phyloP scores from a whole-genome alignment of 148 eudicot genomes.

The Heliamphora exappendiculata region DNA sequence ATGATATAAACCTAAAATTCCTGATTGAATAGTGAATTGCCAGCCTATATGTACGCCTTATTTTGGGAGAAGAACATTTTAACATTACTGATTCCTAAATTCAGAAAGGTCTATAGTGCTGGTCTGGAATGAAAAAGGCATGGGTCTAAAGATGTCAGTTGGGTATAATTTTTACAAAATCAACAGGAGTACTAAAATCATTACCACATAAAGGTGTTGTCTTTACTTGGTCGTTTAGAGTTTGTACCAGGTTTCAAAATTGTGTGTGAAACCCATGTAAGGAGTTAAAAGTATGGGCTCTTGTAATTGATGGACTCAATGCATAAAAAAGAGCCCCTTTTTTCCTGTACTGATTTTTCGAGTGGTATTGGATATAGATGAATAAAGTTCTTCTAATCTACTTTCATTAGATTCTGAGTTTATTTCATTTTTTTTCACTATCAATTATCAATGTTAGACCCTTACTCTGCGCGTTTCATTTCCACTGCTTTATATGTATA shows the following conservation, averaged over 20 bases:
- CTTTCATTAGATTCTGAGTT: not conserved
- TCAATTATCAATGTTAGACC: not conserved
- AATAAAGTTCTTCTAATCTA: not conserved
- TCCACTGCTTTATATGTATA: not conserved
- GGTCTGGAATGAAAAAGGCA: not conserved
- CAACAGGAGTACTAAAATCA: not conserved
- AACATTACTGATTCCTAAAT: not conserved
- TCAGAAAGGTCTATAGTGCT: not conserved
- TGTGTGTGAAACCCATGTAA: not conserved
- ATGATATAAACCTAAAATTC: not conserved
- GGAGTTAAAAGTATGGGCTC: not conserved
- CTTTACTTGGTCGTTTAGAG: not conserved
- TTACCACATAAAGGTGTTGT: not conserved
- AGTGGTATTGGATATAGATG: not conserved
- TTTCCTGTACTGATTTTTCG: not conserved
- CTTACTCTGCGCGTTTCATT: not conserved
- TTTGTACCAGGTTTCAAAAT: not conserved
- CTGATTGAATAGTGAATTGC: not conserved
- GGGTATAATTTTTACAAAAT: not conserved
- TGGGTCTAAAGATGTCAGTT: not conserved
- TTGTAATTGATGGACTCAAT: not conserved
- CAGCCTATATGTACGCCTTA: not conserved
- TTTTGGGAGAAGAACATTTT: not conserved
- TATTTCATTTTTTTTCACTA: not conserved
- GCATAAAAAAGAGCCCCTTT: not conserved